Conservation (phyloP, 2,329 filamentous ascomycete species). For the Sporothrix euskadiensis region DNA sequence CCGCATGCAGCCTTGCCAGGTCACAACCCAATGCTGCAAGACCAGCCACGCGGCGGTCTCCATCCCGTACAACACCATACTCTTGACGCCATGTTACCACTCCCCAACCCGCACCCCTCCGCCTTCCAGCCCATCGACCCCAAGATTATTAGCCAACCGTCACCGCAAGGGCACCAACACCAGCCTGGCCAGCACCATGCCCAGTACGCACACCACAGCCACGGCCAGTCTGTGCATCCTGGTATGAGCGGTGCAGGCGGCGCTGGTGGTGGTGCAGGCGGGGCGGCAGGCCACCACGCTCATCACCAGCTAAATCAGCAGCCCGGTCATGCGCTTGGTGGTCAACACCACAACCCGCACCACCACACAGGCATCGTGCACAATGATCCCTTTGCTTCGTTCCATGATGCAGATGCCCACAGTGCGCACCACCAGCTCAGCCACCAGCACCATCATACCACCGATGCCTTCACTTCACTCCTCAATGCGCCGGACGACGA, state of each 20-base stretch:
- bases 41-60: conserved; percentile 37
- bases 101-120: conserved; percentile 35
- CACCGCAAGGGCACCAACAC: conserved; percentile 35
- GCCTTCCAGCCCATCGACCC: conserved; percentile 58
- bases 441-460: conserved; percentile 39
- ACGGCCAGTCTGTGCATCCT: neutral
- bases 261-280: neutral
- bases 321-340: conserved; percentile 31
- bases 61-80: conserved; percentile 41
- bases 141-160: conserved; percentile 55
- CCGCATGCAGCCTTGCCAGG: conserved; percentile 35
- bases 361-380: conserved; percentile 33
- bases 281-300: conserved; percentile 1
- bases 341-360: conserved; percentile 35
- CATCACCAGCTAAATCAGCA: conserved; percentile 22
- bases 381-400: conserved; percentile 40
- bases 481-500: conserved; percentile 50
- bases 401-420: conserved; percentile 41
- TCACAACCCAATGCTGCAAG: conserved; percentile 39
- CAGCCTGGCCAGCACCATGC: conserved; percentile 34
- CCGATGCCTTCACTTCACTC: conserved; percentile 55
- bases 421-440: conserved; percentile 37
- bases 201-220: conserved; percentile 17
- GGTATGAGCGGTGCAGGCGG: neutral
- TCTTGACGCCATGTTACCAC: conserved; percentile 31